These are phyloP conservation scores for Auricularia cornea DNA, from an alignment of 768 basidiomycete genomes.

Conservation along the genomic window DNA sequence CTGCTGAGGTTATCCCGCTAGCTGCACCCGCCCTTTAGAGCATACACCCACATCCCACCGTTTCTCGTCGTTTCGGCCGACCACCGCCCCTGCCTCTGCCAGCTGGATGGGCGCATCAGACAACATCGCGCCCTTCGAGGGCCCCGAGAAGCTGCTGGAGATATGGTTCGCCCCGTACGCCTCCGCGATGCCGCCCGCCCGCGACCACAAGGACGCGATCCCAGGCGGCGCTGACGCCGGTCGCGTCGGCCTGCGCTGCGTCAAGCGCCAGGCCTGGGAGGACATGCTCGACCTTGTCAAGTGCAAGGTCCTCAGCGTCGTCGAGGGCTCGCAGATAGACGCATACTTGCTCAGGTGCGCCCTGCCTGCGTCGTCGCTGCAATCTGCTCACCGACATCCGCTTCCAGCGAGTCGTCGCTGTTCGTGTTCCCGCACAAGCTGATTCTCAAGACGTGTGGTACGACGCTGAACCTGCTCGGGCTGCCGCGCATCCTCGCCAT, in stretches of 20 bases:
- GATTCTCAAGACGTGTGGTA: slow-evolving; percentile 98
- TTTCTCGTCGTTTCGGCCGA: too few species aligned
- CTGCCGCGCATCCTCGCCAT: slow-evolving; percentile 92
- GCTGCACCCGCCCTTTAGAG: neutral
- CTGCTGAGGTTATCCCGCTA: neutral
- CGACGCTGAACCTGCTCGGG: slow-evolving; percentile 93
- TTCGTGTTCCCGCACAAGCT: slow-evolving; percentile 92
- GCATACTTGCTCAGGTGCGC: slow-evolving; percentile 92
- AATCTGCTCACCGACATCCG: neutral
- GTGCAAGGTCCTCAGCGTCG: slow-evolving; percentile 89
- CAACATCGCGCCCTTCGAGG: slow-evolving; percentile 58
- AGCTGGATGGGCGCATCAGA: neutral
- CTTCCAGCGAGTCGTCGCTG: slow-evolving; percentile 87
- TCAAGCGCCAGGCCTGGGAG: slow-evolving; percentile 79
- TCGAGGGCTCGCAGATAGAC: slow-evolving; percentile 84
- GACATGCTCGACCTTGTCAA: slow-evolving; percentile 95
- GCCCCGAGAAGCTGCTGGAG: slow-evolving; percentile 92
- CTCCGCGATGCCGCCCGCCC: slow-evolving; percentile 38
- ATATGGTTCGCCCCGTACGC: slow-evolving; percentile 91
- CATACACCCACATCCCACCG: neutral
- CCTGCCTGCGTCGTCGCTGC: neutral
- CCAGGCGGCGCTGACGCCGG: slow-evolving; percentile 27
- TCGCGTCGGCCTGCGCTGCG: slow-evolving; percentile 66
- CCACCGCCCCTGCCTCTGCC: neutral
- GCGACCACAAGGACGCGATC: slow-evolving; percentile 21